phyloP scores from a whole-genome alignment of 805 yeast genomes.

The Cyberlindnera galapagoensis region DNA sequence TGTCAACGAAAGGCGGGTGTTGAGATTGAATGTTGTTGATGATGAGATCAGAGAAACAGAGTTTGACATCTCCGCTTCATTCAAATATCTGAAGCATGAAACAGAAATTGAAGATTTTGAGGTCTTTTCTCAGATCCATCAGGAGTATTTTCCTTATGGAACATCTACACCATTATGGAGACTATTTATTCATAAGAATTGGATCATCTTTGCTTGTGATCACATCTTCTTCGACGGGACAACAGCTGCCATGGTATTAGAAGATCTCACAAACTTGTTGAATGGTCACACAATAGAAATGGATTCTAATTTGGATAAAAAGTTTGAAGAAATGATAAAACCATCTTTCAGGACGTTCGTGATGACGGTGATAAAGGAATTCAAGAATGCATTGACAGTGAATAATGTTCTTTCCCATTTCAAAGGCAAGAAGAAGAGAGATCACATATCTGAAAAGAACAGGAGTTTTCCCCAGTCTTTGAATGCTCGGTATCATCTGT shows the following conservation, averaged over 20 bases:
- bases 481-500: not conserved
- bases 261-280: slow-evolving; percentile 5
- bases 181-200: slow-evolving; percentile 1
- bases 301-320: slow-evolving; percentile 2
- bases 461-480: not conserved
- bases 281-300: slow-evolving; percentile 2
- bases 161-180: slow-evolving; percentile 11
- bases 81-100: too few species aligned
- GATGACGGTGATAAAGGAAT: slow-evolving; percentile 1
- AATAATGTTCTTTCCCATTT: not conserved
- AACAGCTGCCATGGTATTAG: slow-evolving; percentile 6
- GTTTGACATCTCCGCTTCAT: too few species aligned
- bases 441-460: too few species aligned
- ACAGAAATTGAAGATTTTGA: too few species aligned
- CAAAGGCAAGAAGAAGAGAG: too few species aligned
- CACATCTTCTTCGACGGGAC: slow-evolving; percentile 11
- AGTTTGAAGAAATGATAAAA: not conserved
- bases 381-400: not conserved
- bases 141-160: too few species aligned
- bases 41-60: slow-evolving; percentile 3
- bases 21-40: slow-evolving; percentile 4
- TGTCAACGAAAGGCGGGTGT: slow-evolving; percentile 1
- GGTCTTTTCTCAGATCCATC: too few species aligned
- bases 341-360: slow-evolving; percentile 3
- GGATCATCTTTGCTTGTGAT: slow-evolving; percentile 9